phyloP scores from a whole-genome alignment of 2,329 filamentous ascomycete genomes.

The Fusarium subglutinans region DNA sequence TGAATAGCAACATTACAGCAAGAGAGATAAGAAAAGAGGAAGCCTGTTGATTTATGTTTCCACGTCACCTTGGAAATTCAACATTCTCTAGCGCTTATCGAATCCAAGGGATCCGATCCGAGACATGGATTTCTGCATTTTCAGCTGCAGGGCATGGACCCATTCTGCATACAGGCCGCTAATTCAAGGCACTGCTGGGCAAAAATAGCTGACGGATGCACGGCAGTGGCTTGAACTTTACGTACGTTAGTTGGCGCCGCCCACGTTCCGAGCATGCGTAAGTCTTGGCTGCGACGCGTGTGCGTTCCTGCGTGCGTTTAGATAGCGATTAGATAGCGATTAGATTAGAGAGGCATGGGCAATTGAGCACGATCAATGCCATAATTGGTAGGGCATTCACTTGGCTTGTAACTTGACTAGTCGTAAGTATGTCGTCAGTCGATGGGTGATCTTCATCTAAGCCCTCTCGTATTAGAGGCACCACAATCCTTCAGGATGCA shows the following conservation, averaged over 20 bases:
- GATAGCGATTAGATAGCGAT: not conserved
- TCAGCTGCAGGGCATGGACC: not conserved
- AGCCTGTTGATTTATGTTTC: not conserved
- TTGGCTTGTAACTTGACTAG: not conserved
- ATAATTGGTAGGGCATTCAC: no score
- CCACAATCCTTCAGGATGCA: not conserved
- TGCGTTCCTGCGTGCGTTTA: not conserved
- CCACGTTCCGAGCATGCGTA: not conserved
- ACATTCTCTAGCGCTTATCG: not conserved
- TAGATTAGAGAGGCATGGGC: not conserved
- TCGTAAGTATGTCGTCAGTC: not conserved
- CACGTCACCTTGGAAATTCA: not conserved
- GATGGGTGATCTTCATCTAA: not conserved
- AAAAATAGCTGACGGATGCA: not conserved
- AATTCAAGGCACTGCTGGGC: not conserved
- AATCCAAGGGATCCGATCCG: not conserved
- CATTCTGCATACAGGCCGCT: not conserved
- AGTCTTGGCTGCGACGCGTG: not conserved
- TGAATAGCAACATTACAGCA: not conserved
- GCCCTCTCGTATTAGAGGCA: not conserved
- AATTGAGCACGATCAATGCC: not conserved
- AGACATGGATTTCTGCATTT: not conserved
- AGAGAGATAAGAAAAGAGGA: not conserved
- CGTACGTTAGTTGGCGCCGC: not conserved
- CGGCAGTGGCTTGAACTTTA: not conserved